Conservation (phyloP, 23 red algal genomes). For the Gracilaria gracilis region DNA sequence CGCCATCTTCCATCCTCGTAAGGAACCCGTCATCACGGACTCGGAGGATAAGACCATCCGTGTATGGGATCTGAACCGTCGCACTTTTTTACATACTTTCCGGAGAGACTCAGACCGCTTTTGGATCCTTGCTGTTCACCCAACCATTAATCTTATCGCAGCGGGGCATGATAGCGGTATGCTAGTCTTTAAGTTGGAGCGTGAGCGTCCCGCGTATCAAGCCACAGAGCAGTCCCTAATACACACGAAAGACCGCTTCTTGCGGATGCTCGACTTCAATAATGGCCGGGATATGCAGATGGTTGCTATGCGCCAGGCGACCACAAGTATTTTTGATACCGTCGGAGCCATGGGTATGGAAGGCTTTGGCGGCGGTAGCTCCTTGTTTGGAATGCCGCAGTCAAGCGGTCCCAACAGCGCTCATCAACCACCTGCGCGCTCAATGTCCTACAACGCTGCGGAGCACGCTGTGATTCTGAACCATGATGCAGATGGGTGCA, state of each 20-base stretch:
- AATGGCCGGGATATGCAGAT: conserved; percentile 89
- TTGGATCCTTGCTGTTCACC: conserved; percentile 98
- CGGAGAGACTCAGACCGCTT: conserved; percentile 95
- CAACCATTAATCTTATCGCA: conserved; percentile 87
- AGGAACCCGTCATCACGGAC: conserved; percentile 89
- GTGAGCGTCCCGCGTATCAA: conserved; percentile 93
- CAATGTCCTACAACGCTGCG: conserved; percentile 83
- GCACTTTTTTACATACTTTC: conserved; percentile 92
- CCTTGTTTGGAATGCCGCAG: conserved; percentile 13
- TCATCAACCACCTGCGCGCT: conserved; percentile 68
- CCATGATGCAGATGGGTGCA: conserved; percentile 85
- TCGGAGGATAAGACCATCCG: conserved; percentile 98
- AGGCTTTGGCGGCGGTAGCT: conserved; percentile 22
- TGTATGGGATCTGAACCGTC: conserved; percentile 96
- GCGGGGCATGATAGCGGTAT: conserved; percentile 96
- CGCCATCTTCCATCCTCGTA: conserved; percentile 95
- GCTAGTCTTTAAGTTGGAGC: conserved; percentile 95
- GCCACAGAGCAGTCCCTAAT: conserved; percentile 60
- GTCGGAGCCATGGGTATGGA: conserved; percentile 62
- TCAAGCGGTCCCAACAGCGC: not conserved
- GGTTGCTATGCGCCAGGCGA: conserved; percentile 67
- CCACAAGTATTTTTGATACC: conserved; percentile 81
- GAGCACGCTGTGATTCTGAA: conserved; percentile 89
- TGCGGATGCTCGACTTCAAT: conserved; percentile 90
- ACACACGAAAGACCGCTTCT: conserved; percentile 88